A percentile compares a stretch with the other conserved stretches of the same genome.
Evolutionary conservation across 345 rosid genomes (phyloP).

Genomic region (Citrus cavaleriei): DNA sequence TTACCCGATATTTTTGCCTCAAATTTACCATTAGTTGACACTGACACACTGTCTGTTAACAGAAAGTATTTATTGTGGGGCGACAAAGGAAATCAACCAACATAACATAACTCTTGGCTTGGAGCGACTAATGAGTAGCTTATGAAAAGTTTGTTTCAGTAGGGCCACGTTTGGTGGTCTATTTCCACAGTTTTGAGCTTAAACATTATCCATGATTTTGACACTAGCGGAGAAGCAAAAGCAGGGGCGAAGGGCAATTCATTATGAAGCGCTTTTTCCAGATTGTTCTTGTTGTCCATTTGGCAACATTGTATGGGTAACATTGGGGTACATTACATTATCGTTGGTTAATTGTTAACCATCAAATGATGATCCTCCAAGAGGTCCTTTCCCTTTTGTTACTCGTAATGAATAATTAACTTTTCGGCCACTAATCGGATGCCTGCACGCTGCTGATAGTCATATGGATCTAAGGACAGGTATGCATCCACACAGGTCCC

Average conservation of each 20-base stretch:
- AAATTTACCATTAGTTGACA: no score
- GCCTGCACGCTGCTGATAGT: conserved; percentile 69
- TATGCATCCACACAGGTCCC: conserved; percentile 58
- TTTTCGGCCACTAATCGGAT: conserved; percentile 63
- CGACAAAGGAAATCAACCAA: neutral
- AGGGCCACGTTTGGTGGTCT: neutral
- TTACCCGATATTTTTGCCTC: no score
- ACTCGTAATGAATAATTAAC: conserved; percentile 38
- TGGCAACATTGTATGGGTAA: neutral
- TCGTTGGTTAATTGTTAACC: neutral
- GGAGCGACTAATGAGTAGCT: neutral
- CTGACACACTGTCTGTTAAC: neutral
- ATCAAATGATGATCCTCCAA: neutral
- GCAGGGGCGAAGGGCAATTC: neutral
- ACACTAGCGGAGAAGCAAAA: neutral
- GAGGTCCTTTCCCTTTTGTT: neutral
- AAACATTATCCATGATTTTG: neutral
- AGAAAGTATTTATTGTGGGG: neutral
- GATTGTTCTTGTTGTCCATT: neutral
- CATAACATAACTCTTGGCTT: neutral
- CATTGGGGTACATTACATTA: neutral
- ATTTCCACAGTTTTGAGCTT: neutral
- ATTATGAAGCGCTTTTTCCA: neutral
- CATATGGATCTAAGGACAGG: conserved; percentile 65
- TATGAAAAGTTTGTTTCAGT: no score